Evolutionary conservation across 1,284 basidiomycete species (phyloP).

Genomic region (Ganoderma multipileum): DNA sequence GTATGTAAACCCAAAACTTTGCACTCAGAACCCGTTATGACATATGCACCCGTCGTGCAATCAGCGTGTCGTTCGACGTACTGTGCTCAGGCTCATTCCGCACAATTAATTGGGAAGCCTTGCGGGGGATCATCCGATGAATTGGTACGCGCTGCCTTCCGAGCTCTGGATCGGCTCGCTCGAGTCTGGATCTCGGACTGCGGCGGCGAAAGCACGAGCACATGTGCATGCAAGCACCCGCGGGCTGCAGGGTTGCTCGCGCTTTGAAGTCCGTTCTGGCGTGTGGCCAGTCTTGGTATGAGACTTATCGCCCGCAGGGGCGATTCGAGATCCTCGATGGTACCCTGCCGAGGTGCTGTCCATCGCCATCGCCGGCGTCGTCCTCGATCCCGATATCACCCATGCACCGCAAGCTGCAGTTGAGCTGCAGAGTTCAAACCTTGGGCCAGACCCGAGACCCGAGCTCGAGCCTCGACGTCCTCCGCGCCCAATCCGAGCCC

Average conservation of each 20-base stretch:
- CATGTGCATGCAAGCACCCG: neutral
- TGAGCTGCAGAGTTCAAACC: neutral
- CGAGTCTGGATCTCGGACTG: neutral
- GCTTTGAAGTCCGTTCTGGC: neutral
- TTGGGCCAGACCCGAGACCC: neutral
- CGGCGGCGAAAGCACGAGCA: neutral
- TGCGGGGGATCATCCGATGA: neutral
- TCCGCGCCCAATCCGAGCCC: neutral
- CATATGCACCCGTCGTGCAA: neutral
- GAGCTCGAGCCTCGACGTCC: neutral
- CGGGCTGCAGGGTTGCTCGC: neutral
- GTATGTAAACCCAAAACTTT: constrained; percentile 4
- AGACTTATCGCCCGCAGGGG: neutral
- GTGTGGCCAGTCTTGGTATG: neutral
- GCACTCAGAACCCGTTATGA: constrained; percentile 1
- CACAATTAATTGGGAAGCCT: neutral
- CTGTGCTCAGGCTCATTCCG: neutral
- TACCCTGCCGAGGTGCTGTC: neutral
- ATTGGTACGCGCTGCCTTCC: neutral
- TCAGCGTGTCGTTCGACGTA: neutral
- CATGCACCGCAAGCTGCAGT: no score
- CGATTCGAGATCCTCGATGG: neutral
- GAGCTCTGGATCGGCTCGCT: constrained; percentile 1
- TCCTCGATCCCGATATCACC: neutral
- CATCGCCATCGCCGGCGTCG: neutral